phyloP scores from a whole-genome alignment of 345 rosid species.

The Brassica rapa region DNA sequence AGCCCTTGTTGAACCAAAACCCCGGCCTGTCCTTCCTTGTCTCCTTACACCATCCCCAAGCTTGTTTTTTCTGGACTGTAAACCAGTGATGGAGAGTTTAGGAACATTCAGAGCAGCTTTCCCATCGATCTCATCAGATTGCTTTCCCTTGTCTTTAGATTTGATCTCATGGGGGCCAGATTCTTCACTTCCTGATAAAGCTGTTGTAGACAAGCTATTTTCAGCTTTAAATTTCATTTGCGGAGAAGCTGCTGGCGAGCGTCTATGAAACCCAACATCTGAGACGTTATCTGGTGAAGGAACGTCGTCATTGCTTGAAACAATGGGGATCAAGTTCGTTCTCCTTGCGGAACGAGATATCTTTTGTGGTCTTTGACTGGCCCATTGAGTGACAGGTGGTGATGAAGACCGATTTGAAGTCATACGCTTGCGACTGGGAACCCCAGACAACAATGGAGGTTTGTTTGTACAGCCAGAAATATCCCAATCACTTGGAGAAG shows the following conservation, averaged over 20 bases:
- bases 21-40: conserved; percentile 89
- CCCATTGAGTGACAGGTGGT: conserved; percentile 89
- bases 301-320: conserved; percentile 76
- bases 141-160: conserved; percentile 75
- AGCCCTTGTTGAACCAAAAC: conserved; percentile 64
- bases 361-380: conserved; percentile 88
- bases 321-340: conserved; percentile 72
- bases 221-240: conserved; percentile 75
- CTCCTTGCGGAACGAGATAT: conserved; percentile 90
- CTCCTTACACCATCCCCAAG: conserved; percentile 78
- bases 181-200: conserved; percentile 93
- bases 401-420: conserved; percentile 74
- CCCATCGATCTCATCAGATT: conserved; percentile 71
- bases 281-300: conserved; percentile 68
- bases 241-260: conserved; percentile 68
- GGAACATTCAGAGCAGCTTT: conserved; percentile 64
- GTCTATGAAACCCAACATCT: conserved; percentile 72
- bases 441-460: conserved; percentile 68
- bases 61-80: conserved; percentile 76
- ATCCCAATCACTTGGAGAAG: conserved; percentile 83
- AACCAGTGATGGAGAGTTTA: conserved; percentile 57
- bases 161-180: conserved; percentile 72
- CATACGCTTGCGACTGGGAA: conserved; percentile 76
- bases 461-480: conserved; percentile 77
- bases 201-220: conserved; percentile 61